Base-by-base conservation (phyloP, 495 filamentous ascomycete genomes). In the Hypomontagnella submonticulosa region DNA sequence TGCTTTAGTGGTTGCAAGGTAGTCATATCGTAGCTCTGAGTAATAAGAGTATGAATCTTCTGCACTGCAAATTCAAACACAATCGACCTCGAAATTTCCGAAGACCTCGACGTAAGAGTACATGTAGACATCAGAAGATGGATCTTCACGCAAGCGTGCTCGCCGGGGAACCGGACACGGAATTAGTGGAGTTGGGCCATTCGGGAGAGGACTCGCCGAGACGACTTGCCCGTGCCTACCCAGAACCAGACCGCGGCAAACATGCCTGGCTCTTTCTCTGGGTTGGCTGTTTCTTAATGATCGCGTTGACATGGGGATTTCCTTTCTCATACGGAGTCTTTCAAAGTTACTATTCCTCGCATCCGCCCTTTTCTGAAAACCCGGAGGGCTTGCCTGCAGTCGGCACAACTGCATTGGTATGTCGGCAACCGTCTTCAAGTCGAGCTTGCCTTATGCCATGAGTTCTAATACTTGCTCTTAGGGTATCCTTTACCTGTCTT, bases 221-320 rank as follows among this genome's bases (percentile, higher is more conserved):
- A 18, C 10, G 16, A 9, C n/a, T 46, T 15, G 55, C 49, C n/a
- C 40, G 41, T 13, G 48, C 62, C n/a, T 59, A 66, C 6, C 62
- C 62, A 1, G 52, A 63, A 11, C 62, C 66, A 23, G 89, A 91
- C 72, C 75, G 83, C 32, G 89, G 88, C 10, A 83, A 77, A 48
- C 76, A 85, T 47, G 89, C 89, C 4, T 91, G 86, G 85, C 76
- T 89, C 0, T 89, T 88, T 57, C 77, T 92, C 10, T 66, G 55
- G 66, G 75, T 80, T 3, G 85, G 83, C 9, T 83, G 83, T 61
- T 90, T 91, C 70, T 72, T 86, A 51, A 76, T 90, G 34, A 88
- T 91, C 61, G 83, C 77, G 12, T 70, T 90, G 9, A 78, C 89
- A 18, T 91, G 88, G 89, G 87, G 88, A 30, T 90, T 92, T 69